These are phyloP conservation scores for Citropsis articulata DNA, from an alignment of 345 rosid species.

Conservation along the genomic window DNA sequence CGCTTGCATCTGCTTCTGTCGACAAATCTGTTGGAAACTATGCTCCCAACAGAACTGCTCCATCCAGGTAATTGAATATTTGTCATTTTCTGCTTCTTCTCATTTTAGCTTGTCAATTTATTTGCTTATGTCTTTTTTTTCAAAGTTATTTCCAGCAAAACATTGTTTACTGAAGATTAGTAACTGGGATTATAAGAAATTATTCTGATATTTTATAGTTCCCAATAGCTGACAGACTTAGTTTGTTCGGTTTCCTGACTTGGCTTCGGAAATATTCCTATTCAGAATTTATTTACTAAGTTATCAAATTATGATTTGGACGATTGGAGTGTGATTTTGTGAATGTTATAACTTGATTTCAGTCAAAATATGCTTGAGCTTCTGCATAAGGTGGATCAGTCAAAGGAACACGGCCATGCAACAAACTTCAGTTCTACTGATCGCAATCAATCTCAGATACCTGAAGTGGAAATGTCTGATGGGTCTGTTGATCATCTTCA, in stretches of 20 bases:
- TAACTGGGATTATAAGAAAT: background rate
- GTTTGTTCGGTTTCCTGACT: background rate
- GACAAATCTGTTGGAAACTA: conserved; percentile 38
- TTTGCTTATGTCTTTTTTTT: background rate
- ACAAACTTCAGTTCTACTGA: conserved; percentile 44
- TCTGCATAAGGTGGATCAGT: conserved; percentile 80
- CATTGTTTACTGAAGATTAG: background rate
- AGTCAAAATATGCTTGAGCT: conserved; percentile 93
- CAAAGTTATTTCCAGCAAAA: background rate
- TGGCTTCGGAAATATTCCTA: background rate
- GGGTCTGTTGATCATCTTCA: conserved; percentile 54
- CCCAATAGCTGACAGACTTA: background rate
- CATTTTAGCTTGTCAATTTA: background rate
- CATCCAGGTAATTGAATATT: conserved; percentile 50
- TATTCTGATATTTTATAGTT: background rate
- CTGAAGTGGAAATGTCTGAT: conserved; percentile 50
- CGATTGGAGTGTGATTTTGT: conserved; percentile 8
- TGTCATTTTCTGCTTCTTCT: background rate
- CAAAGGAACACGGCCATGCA: conserved; percentile 45
- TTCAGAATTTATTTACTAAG: background rate
- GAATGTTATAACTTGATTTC: conserved; percentile 21
- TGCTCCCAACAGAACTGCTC: conserved; percentile 37
- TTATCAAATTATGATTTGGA: background rate
- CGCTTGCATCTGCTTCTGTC: conserved; percentile 36
- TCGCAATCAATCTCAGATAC: conserved; percentile 38